phyloP scores from a whole-genome alignment of 148 eudicot genomes.

The Arctostaphylos glauca region DNA sequence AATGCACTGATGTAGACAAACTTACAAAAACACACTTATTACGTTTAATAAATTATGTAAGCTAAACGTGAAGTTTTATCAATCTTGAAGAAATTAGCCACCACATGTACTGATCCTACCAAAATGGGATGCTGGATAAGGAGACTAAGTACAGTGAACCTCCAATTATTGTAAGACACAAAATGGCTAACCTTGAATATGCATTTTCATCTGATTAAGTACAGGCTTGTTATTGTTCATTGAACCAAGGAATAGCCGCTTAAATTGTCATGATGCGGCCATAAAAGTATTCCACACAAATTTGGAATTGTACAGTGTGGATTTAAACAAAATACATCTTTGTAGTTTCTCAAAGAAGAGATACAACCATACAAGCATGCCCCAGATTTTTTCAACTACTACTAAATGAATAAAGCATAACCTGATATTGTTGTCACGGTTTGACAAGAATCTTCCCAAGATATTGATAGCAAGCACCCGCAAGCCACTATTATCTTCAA shows the following conservation, averaged over 20 bases:
- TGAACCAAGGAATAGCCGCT: conserved; percentile 1
- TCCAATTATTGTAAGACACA: background rate
- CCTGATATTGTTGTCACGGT: conserved; percentile 98
- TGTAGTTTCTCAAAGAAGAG: conserved; percentile 13
- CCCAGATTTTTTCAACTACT: background rate
- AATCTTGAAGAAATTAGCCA: conserved; percentile 1
- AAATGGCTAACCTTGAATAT: background rate
- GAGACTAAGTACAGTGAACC: background rate
- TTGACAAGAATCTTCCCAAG: conserved; percentile 93
- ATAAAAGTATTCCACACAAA: background rate
- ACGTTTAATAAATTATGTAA: background rate
- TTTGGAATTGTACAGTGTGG: background rate
- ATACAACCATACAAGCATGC: background rate
- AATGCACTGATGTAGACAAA: background rate
- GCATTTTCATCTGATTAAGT: background rate
- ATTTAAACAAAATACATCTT: background rate
- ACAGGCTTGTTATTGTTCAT: background rate
- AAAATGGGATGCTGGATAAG: background rate
- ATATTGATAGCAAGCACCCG: conserved; percentile 98
- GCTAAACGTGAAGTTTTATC: background rate
- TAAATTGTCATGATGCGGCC: background rate
- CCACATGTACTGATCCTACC: background rate
- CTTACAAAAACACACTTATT: background rate
- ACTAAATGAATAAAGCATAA: conserved; percentile 20
- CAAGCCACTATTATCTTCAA: conserved; percentile 94